These are phyloP conservation scores for Rhizophagus prolifer DNA, from an alignment of 192 early-diverging fungal genomes.

Conservation along the genomic window DNA sequence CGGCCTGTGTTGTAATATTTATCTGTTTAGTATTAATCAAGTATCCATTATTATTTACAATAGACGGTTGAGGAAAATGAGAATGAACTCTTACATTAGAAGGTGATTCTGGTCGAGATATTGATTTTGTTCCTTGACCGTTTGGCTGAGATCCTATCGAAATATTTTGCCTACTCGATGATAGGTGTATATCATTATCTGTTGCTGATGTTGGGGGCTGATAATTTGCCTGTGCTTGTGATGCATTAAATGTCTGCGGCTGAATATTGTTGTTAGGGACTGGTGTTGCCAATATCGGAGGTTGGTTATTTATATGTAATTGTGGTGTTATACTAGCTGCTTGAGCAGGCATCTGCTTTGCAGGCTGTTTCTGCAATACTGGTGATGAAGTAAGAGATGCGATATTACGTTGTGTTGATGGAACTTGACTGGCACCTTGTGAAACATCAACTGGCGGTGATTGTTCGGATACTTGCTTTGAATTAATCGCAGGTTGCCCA, in stretches of 20 bases:
- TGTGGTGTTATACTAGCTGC: not conserved
- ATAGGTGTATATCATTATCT: not conserved
- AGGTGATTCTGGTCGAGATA: not conserved
- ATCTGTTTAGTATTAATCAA: not conserved
- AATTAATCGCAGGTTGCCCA: not conserved
- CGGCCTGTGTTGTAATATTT: not conserved
- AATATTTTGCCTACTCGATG: not conserved
- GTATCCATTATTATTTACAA: not conserved
- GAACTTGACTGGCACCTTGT: constrained; percentile 34
- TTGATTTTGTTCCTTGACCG: not conserved
- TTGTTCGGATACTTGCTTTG: not conserved
- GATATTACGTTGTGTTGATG: not conserved
- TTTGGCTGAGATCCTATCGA: not conserved
- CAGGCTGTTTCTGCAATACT: not conserved
- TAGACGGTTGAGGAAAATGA: not conserved
- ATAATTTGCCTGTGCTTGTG: not conserved
- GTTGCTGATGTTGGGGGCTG: not conserved
- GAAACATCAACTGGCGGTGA: not conserved
- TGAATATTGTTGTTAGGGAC: too few species aligned
- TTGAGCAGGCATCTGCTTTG: not conserved
- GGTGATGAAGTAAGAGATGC: constrained; percentile 9
- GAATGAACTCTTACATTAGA: not conserved
- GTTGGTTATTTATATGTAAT: not conserved
- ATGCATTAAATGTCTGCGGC: not conserved
- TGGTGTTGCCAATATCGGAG: not conserved